phyloP scores from a whole-genome alignment of 106 monocot genomes.

The Acanthochlamys bracteata region DNA sequence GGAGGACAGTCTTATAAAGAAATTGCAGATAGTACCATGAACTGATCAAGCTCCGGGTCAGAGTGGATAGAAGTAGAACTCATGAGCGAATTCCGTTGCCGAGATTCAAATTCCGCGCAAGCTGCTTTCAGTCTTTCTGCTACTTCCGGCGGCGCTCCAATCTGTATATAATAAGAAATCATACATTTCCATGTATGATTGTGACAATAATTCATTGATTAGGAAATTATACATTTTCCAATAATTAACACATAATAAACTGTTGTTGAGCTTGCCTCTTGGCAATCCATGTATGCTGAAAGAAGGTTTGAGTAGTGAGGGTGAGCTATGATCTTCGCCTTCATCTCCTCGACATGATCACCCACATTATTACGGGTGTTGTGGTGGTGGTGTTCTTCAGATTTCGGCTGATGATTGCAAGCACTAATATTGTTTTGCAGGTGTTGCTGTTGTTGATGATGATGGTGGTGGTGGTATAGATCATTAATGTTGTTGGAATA shows the following conservation, averaged over 20 bases:
- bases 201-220: background rate
- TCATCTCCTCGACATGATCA: conserved; percentile 30
- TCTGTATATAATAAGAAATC: conserved; percentile 12
- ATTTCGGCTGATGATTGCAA: too few relatives aligned
- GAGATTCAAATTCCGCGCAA: conserved; percentile 26
- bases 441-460: too few relatives aligned
- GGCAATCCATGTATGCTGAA: conserved; percentile 50
- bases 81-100: conserved; percentile 21
- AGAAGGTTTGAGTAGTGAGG: conserved; percentile 48
- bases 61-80: conserved; percentile 6
- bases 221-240: too few relatives aligned
- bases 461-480: too few relatives aligned
- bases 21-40: conserved; percentile 31
- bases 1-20: background rate
- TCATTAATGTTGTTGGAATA: too few relatives aligned
- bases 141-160: conserved; percentile 53
- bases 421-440: too few relatives aligned
- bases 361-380: too few relatives aligned
- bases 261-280: conserved; percentile 41
- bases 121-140: conserved; percentile 30
- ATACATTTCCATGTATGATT: background rate
- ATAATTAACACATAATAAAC: too few relatives aligned
- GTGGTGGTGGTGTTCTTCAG: too few relatives aligned
- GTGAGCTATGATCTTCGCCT: conserved; percentile 54
- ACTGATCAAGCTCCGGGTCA: conserved; percentile 64